These are phyloP conservation scores for Codiaeum variegatum DNA, from an alignment of 441 rosid species.

Conservation along the genomic window DNA sequence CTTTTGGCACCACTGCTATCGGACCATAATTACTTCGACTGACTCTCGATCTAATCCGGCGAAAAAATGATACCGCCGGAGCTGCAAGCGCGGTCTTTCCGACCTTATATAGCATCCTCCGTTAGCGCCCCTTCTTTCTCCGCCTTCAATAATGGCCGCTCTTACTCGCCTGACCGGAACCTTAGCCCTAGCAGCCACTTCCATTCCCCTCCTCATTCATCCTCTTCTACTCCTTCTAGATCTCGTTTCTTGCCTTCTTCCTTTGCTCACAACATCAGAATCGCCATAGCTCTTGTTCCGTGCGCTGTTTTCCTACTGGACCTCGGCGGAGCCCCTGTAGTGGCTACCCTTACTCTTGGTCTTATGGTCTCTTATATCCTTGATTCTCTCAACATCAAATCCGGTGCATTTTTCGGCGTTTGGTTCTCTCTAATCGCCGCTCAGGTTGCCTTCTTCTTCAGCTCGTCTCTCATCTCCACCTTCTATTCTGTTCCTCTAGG, in stretches of 20 bases:
- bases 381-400: slow-evolving; percentile 77
- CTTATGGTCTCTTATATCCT: slow-evolving; percentile 85
- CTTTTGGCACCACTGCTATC: background rate
- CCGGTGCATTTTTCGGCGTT: slow-evolving; percentile 72
- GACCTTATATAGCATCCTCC: slow-evolving; percentile 71
- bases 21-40: background rate
- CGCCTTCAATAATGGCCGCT: slow-evolving; percentile 37
- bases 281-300: slow-evolving; percentile 77
- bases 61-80: slow-evolving; percentile 91
- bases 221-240: slow-evolving; percentile 43
- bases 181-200: slow-evolving; percentile 31
- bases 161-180: slow-evolving; percentile 44
- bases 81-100: slow-evolving; percentile 76
- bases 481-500: slow-evolving; percentile 66
- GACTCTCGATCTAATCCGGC: slow-evolving; percentile 17
- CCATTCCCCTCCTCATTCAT: slow-evolving; percentile 22
- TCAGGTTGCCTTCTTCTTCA: slow-evolving; percentile 90
- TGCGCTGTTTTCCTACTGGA: slow-evolving; percentile 85
- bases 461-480: slow-evolving; percentile 50
- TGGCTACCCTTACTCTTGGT: slow-evolving; percentile 67
- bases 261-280: slow-evolving; percentile 66
- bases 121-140: slow-evolving; percentile 51
- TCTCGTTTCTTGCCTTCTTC: slow-evolving; percentile 84
- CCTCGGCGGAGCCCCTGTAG: slow-evolving; percentile 84
- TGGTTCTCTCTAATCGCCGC: slow-evolving; percentile 75